Percentiles rank a stretch among this genome's conserved stretches.
Evolutionary conservation across 768 basidiomycete genomes (phyloP).

Genomic region (Mycena leptocephala): DNA sequence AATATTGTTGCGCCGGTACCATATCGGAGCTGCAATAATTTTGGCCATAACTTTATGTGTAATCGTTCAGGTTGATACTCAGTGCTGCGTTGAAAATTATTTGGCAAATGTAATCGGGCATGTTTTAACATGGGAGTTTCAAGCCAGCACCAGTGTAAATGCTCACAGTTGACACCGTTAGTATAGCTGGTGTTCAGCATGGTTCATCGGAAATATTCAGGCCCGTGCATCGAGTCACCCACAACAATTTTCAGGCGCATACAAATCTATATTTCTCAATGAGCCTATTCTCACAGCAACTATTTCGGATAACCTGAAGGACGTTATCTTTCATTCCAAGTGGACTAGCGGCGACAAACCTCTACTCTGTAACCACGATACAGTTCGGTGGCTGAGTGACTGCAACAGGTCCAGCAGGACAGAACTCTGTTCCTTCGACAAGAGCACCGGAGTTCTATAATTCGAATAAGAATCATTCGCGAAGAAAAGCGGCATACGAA

Average conservation of each 20-base stretch:
- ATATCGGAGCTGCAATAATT: too few relatives aligned
- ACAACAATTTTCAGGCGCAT: not conserved
- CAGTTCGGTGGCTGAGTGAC: constrained; percentile 9
- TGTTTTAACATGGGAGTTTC: constrained; percentile 4
- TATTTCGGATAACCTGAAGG: constrained; percentile 15
- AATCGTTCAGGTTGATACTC: too few relatives aligned
- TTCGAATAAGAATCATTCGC: constrained; percentile 10
- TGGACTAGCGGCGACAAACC: constrained; percentile 12
- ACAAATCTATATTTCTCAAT: not conserved
- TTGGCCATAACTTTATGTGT: not conserved
- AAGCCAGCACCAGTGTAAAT: constrained; percentile 4
- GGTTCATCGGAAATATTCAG: constrained; percentile 12
- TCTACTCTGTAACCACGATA: constrained; percentile 7
- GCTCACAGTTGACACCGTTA: constrained; percentile 8
- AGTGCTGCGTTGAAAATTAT: not conserved
- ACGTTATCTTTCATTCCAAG: constrained; percentile 13
- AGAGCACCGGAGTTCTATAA: constrained; percentile 13
- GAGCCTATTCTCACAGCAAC: constrained; percentile 2
- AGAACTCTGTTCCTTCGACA: constrained; percentile 15
- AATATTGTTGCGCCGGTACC: too few relatives aligned
- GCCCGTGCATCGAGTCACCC: constrained; percentile 15
- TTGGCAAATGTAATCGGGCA: constrained; percentile 7
- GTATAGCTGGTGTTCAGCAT: constrained; percentile 5
- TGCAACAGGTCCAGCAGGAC: constrained; percentile 12
- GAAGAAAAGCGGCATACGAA: constrained; percentile 13